Percentiles rank a stretch among this genome's conserved stretches.
Conservation (phyloP, 495 filamentous ascomycete species). For the Xylaria sp. region DNA sequence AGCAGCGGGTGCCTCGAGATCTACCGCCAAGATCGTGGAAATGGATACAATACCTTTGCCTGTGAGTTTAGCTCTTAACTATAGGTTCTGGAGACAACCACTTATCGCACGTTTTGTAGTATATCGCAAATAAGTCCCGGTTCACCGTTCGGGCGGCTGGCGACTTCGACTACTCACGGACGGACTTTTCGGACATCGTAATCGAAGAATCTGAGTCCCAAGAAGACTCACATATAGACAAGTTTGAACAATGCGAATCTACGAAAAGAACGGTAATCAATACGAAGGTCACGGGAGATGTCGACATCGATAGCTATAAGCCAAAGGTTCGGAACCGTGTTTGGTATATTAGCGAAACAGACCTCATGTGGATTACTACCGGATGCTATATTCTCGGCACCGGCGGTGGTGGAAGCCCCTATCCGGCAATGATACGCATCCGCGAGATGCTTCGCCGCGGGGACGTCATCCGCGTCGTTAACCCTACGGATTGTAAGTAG, state of each 20-base stretch:
- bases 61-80: slow-evolving; percentile 4
- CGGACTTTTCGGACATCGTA: slow-evolving; percentile 30
- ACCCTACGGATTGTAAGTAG: slow-evolving; percentile 40
- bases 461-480: slow-evolving; percentile 54
- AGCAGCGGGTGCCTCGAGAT: slow-evolving; percentile 51
- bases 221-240: slow-evolving; percentile 30
- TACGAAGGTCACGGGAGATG: slow-evolving; percentile 27
- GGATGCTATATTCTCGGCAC: slow-evolving; percentile 69
- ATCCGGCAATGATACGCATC: slow-evolving; percentile 51
- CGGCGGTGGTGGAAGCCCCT: slow-evolving; percentile 63
- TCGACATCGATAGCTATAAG: slow-evolving; percentile 57
- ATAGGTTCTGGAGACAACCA: background rate
- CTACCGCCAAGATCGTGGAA: slow-evolving; percentile 52
- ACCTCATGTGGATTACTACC: slow-evolving; percentile 63
- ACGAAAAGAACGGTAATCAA: slow-evolving; percentile 21
- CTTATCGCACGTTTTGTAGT: slow-evolving; percentile 32
- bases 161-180: slow-evolving; percentile 55
- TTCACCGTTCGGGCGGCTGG: slow-evolving; percentile 59
- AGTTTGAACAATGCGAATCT: slow-evolving; percentile 32
- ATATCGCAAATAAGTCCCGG: slow-evolving; percentile 58
- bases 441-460: slow-evolving; percentile 55
- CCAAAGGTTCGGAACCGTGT: slow-evolving; percentile 58
- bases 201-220: slow-evolving; percentile 26
- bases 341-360: slow-evolving; percentile 63
- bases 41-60: slow-evolving; percentile 51